phyloP scores from a whole-genome alignment of 495 filamentous ascomycete genomes.

The Penicillium salamii region DNA sequence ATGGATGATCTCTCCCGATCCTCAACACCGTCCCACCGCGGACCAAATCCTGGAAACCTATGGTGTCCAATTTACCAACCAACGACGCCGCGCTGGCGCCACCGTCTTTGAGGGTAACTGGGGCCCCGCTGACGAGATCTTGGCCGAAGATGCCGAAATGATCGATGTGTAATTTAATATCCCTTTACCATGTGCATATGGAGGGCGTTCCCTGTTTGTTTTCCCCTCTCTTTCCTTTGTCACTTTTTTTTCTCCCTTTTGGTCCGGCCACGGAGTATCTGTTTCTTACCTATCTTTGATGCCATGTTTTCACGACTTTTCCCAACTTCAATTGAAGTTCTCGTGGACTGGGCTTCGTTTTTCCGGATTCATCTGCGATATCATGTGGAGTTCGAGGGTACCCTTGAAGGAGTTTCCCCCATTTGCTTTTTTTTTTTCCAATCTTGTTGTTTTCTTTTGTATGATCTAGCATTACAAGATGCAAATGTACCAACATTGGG shows the following conservation, averaged over 20 bases:
- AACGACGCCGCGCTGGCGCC: constrained; percentile 74
- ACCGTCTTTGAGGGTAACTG: constrained; percentile 94
- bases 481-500: constrained; percentile 22
- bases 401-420: constrained; percentile 20
- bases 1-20: constrained; percentile 81
- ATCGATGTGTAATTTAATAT: constrained; percentile 59
- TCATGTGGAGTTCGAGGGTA: constrained; percentile 23
- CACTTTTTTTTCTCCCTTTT: constrained; percentile 22
- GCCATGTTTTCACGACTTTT: constrained; percentile 24
- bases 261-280: constrained; percentile 22
- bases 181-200: constrained; percentile 38
- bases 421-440: constrained; percentile 21
- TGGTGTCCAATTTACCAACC: constrained; percentile 72
- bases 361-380: constrained; percentile 17
- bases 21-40: constrained; percentile 68
- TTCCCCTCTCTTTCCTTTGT: constrained; percentile 33
- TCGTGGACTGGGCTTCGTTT: constrained; percentile 8
- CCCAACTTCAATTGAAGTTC: constrained; percentile 24
- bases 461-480: constrained; percentile 24
- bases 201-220: constrained; percentile 34
- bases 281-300: constrained; percentile 19
- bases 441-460: constrained; percentile 26
- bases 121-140: constrained; percentile 75
- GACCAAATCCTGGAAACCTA: constrained; percentile 65
- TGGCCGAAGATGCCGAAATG: constrained; percentile 71